These are phyloP conservation scores for Camellia sinensis DNA, from an alignment of 148 eudicot species.

Conservation along the genomic window DNA sequence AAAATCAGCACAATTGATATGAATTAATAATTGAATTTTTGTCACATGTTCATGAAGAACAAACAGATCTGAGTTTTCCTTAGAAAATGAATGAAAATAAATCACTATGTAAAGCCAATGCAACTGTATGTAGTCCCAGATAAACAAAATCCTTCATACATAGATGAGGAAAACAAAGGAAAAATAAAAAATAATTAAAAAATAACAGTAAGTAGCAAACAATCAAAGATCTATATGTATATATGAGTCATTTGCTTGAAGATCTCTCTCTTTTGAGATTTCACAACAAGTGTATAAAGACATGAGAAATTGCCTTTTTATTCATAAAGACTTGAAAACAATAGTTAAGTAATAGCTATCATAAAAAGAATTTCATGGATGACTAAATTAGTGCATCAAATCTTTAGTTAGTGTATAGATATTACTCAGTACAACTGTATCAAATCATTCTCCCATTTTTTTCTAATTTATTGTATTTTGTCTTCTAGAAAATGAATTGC, in stretches of 20 bases:
- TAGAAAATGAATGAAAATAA: not conserved
- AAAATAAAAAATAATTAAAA: not conserved
- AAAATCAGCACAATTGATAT: not conserved
- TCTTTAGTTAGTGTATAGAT: too few relatives aligned
- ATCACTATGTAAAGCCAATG: conserved; percentile 9
- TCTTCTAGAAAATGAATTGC: too few relatives aligned
- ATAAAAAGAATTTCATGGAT: too few relatives aligned
- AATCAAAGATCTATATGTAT: conserved; percentile 26
- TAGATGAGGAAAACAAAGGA: not conserved
- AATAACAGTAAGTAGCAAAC: not conserved
- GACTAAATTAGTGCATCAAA: too few relatives aligned
- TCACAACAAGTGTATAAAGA: too few relatives aligned
- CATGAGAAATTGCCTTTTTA: too few relatives aligned
- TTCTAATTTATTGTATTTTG: too few relatives aligned
- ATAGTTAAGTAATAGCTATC: too few relatives aligned
- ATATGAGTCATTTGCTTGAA: conserved; percentile 73
- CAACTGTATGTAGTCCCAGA: conserved; percentile 28
- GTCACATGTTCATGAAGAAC: not conserved
- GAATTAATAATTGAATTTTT: not conserved
- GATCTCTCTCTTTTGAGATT: conserved; percentile 51
- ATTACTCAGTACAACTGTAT: too few relatives aligned
- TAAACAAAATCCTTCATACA: conserved; percentile 22
- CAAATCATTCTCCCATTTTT: too few relatives aligned
- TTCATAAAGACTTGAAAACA: too few relatives aligned
- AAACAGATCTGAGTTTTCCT: not conserved